These are phyloP conservation scores for Colletotrichum abscissum DNA, from an alignment of 2,329 filamentous ascomycete species.

Conservation along the genomic window DNA sequence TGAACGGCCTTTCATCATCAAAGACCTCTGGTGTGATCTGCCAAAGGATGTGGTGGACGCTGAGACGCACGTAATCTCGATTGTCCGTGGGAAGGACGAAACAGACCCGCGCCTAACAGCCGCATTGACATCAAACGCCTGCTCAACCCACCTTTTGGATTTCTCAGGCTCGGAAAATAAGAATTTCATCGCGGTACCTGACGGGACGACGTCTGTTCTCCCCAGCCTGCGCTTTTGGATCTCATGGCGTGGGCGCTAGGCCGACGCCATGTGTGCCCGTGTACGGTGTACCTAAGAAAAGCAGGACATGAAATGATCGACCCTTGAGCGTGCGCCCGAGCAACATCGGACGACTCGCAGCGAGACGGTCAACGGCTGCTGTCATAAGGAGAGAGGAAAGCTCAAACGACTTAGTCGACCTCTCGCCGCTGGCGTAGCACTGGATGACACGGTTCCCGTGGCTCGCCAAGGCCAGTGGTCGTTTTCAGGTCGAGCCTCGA, in stretches of 20 bases:
- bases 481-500: conserved; percentile 32
- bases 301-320: conserved; percentile 27
- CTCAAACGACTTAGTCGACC: conserved; percentile 2
- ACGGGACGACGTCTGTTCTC: conserved; percentile 21
- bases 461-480: conserved; percentile 27
- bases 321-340: conserved; percentile 15
- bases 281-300: conserved; percentile 12
- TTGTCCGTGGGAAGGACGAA: conserved; percentile 19
- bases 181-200: conserved; percentile 1
- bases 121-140: conserved; percentile 16
- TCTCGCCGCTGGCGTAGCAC: conserved; percentile 18
- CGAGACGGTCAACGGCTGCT: conserved; percentile 1
- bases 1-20: neutral
- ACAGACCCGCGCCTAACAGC: neutral
- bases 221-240: neutral
- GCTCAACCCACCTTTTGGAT: neutral
- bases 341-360: neutral
- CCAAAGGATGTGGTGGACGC: neutral
- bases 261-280: conserved; percentile 2
- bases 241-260: conserved; percentile 13
- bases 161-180: neutral
- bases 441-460: conserved; percentile 7
- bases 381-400: conserved; percentile 3
- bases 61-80: conserved; percentile 27
- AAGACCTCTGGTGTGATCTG: neutral